phyloP scores from a whole-genome alignment of 2,329 filamentous ascomycete species.

The Rosellinia necatrix region DNA sequence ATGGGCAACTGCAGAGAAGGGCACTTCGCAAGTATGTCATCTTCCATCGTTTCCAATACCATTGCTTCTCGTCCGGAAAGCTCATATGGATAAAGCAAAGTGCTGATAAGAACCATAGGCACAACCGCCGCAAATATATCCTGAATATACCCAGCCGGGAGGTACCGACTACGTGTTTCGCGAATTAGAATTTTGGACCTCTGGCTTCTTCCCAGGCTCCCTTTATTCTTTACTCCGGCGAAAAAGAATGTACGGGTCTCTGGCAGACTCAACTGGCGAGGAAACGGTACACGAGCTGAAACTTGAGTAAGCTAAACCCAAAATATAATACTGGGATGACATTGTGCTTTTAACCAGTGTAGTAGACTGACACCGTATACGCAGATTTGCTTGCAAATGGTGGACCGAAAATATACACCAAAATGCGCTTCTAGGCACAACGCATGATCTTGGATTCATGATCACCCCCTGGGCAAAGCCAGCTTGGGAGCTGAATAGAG shows the following conservation, averaged over 20 bases:
- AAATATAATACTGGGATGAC: too few species aligned
- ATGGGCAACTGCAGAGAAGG: too few species aligned
- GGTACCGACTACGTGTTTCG: conserved; percentile 46
- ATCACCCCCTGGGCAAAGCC: conserved; percentile 45
- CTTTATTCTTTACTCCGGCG: conserved; percentile 48
- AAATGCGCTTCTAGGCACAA: conserved; percentile 42
- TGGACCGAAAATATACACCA: conserved; percentile 46
- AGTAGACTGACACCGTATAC: background rate
- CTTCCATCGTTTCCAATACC: too few species aligned
- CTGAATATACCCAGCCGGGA: conserved; percentile 46
- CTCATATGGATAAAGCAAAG: too few species aligned
- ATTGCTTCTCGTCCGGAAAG: too few species aligned
- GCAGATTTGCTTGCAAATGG: conserved; percentile 45
- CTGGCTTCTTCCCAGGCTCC: conserved; percentile 53
- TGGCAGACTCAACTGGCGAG: background rate
- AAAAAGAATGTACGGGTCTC: conserved; percentile 34
- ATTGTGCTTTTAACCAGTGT: background rate
- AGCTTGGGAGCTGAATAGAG: conserved; percentile 47
- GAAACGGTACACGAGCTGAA: conserved; percentile 32
- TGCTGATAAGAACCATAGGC: too few species aligned
- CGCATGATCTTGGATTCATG: conserved; percentile 52
- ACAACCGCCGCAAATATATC: too few species aligned
- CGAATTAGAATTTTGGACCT: conserved; percentile 51
- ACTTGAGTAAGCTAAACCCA: conserved; percentile 32
- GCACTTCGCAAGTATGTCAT: too few species aligned